phyloP scores from a whole-genome alignment of 1,284 basidiomycete species.

The Malassezia yamatoensis region DNA sequence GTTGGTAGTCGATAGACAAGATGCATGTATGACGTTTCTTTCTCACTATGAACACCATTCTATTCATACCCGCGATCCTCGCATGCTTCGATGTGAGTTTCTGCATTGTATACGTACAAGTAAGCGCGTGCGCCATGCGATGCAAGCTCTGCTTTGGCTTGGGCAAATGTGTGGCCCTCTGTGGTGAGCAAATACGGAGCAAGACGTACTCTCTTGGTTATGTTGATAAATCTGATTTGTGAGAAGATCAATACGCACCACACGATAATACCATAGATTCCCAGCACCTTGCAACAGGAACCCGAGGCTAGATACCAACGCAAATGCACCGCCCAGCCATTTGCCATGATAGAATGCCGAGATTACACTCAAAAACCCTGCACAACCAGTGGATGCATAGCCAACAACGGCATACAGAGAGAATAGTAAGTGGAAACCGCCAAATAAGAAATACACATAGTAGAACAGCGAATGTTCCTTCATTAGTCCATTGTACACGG shows the following conservation, averaged over 20 bases:
- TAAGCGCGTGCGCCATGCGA: constrained; percentile 76
- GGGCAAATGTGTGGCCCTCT: constrained; percentile 34
- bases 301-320: constrained; percentile 68
- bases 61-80: constrained; percentile 1
- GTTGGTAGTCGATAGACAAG: too few relatives aligned
- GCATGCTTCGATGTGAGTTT: not conserved
- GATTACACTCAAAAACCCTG: constrained; percentile 87
- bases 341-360: constrained; percentile 48
- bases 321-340: constrained; percentile 52
- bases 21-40: too few relatives aligned
- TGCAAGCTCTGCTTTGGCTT: constrained; percentile 77
- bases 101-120: constrained; percentile 50
- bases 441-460: constrained; percentile 85
- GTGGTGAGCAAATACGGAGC: constrained; percentile 43
- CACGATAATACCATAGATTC: constrained; percentile 67
- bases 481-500: constrained; percentile 93
- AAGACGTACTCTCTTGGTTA: not conserved
- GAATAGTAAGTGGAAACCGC: constrained; percentile 82
- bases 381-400: constrained; percentile 65
- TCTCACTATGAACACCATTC: not conserved
- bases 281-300: constrained; percentile 79
- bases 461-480: constrained; percentile 57
- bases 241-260: constrained; percentile 75
- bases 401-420: constrained; percentile 54
- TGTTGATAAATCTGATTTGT: not conserved